These are phyloP conservation scores for Aegle marmelos DNA, from an alignment of 345 rosid genomes.

Conservation along the genomic window DNA sequence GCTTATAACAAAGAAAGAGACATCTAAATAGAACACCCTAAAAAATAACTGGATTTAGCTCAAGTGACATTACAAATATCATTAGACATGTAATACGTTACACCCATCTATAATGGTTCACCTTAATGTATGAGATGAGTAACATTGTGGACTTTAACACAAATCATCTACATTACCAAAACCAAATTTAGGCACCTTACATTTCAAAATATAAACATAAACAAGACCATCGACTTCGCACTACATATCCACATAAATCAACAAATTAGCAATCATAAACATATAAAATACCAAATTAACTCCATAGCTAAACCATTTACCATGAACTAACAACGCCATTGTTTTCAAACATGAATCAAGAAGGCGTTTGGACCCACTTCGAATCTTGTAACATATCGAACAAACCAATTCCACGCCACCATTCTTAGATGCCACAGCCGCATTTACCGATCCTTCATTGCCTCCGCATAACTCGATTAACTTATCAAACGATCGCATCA, in stretches of 20 bases:
- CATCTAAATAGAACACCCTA: not conserved
- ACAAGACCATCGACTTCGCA: not conserved
- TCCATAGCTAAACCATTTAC: conserved; percentile 27
- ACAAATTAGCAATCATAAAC: not conserved
- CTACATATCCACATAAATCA: not conserved
- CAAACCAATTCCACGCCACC: conserved; percentile 68
- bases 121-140: not conserved
- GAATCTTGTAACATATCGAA: conserved; percentile 56
- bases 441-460: conserved; percentile 48
- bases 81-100: not conserved
- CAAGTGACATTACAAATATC: not conserved
- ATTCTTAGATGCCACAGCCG: conserved; percentile 58
- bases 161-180: not conserved
- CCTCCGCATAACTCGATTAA: conserved; percentile 39
- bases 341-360: conserved; percentile 58
- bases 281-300: not conserved
- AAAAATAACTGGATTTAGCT: not conserved
- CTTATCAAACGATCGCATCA: conserved; percentile 41
- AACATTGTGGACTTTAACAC: not conserved
- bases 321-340: conserved; percentile 54
- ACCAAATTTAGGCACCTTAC: not conserved
- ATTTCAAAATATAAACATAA: not conserved
- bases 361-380: conserved; percentile 17
- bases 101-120: too few species aligned
- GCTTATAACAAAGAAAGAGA: conserved; percentile 13